Conservation (phyloP, 176 grass and related monocot species). For the Avena eriantha region DNA sequence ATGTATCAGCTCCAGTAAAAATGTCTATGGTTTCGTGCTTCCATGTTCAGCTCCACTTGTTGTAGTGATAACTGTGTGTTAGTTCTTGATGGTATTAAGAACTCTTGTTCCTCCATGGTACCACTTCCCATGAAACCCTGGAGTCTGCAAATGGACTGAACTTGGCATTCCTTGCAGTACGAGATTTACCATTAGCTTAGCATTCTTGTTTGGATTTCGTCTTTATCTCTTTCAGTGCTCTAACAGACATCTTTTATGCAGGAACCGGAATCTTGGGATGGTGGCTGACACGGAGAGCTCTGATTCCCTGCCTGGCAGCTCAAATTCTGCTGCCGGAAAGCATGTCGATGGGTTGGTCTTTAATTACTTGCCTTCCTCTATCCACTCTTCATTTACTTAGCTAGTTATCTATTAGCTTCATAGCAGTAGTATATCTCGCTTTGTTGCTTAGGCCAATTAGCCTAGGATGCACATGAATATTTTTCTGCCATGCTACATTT, state of each 20-base stretch:
- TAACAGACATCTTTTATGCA: slow-evolving; percentile 16
- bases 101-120: neutral
- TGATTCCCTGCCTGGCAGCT: slow-evolving; percentile 44
- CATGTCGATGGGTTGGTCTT: slow-evolving; percentile 42
- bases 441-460: neutral
- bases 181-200: neutral
- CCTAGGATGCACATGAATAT: neutral
- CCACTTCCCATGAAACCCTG: neutral
- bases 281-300: slow-evolving; percentile 53
- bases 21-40: neutral
- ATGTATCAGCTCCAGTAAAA: slow-evolving; percentile 1
- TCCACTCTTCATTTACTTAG: slow-evolving; percentile 8
- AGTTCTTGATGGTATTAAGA: neutral
- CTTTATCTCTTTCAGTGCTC: neutral
- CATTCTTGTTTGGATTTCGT: neutral
- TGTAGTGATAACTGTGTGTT: neutral
- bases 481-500: neutral
- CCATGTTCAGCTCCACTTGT: neutral
- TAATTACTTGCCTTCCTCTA: slow-evolving; percentile 12
- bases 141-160: neutral
- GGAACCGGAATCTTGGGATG: slow-evolving; percentile 49
- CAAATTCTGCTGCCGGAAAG: slow-evolving; percentile 35
- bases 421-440: neutral
- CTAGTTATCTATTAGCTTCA: slow-evolving; percentile 5
- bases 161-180: neutral